phyloP scores from a whole-genome alignment of 1,284 basidiomycete species.

The Cutaneotrichosporon curvatum region DNA sequence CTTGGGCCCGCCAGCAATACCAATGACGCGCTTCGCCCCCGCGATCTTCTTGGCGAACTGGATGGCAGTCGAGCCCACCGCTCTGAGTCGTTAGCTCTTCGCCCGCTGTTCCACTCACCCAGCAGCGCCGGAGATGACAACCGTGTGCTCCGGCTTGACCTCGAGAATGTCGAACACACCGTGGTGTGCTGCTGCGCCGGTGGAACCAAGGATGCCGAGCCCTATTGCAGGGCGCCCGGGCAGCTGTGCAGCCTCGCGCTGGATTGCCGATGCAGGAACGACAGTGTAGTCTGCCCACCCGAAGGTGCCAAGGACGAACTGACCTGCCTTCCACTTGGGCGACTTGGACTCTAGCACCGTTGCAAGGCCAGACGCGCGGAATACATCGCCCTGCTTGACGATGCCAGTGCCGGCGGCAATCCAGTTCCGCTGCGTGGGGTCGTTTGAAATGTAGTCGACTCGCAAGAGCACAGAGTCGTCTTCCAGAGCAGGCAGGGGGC shows the following conservation, averaged over 20 bases:
- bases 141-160: slow-evolving; percentile 36
- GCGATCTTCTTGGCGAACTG: slow-evolving; percentile 44
- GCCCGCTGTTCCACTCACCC: no score
- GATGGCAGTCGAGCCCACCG: slow-evolving; percentile 31
- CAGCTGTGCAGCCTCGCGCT: not conserved
- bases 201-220: slow-evolving; percentile 25
- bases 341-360: slow-evolving; percentile 26
- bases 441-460: slow-evolving; percentile 28
- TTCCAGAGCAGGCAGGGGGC: slow-evolving; percentile 19
- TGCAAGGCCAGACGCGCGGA: slow-evolving; percentile 17
- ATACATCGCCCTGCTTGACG: slow-evolving; percentile 11
- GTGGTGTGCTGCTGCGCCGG: slow-evolving; percentile 32
- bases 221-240: slow-evolving; percentile 9
- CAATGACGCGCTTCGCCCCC: slow-evolving; percentile 48
- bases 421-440: slow-evolving; percentile 34
- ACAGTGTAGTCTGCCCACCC: slow-evolving; percentile 35
- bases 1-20: slow-evolving; percentile 49
- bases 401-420: slow-evolving; percentile 17
- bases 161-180: slow-evolving; percentile 38
- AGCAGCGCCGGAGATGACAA: slow-evolving; percentile 46
- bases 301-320: slow-evolving; percentile 16
- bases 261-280: slow-evolving; percentile 5
- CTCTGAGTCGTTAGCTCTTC: slow-evolving; percentile 11
- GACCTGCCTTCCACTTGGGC: slow-evolving; percentile 22
- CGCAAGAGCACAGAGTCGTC: slow-evolving; percentile 31